Evolutionary conservation across 1,284 basidiomycete genomes (phyloP), one percentile per base, ranked within the genome.

Genomic region (Ustilago trichophora): DNA sequence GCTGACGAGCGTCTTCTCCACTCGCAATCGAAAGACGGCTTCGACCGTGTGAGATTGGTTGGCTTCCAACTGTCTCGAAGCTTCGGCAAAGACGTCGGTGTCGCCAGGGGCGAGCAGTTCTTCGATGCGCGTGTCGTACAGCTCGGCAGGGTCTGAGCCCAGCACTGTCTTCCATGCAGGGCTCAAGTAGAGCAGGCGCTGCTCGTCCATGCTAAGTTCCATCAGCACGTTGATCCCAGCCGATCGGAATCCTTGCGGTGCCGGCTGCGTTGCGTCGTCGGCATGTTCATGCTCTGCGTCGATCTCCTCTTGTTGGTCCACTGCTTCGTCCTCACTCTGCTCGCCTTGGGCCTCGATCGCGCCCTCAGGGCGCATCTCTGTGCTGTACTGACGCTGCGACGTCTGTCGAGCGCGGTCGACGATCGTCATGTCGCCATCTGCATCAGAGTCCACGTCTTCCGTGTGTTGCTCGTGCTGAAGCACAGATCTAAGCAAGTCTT

Each of bases 11-110:
- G 73, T 43, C 27, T 74, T 74, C 21, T 71, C 69, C 51, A 93
- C 85, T 71, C 89, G 88, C 37, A 98, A 86, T 57, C 89, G 89
- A 85, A 98, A 98, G 42, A 88, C 88, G 40, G 91, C 90, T 81
- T 98, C 93, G 42, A 97, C 89, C 0, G 95, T 98, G 77, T 93
- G 92, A 22, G 91, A 92, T 76, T 96, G 92, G 78, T 98, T 93
- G 51, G 91, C 88, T 64, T 91, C 88, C 27, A 99, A 86, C 52
- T 89, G 88, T 45, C 89, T 86, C 0, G 91, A 94, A 0, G 94
- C 95, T 75, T 92, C 90, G 42, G 88, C 87, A 83, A 99, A 97
- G 38, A 95, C 89, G 44, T 87, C 86, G 75, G 87, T 88, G 81
- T 98, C 93, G n/a, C 87, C 87, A 1, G 91, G 88, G 35, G 90